Evolutionary conservation across 2,329 filamentous ascomycete genomes (phyloP), one percentile per base, ranked within the genome.

Genomic region (Ascochyta clinopodiicola): DNA sequence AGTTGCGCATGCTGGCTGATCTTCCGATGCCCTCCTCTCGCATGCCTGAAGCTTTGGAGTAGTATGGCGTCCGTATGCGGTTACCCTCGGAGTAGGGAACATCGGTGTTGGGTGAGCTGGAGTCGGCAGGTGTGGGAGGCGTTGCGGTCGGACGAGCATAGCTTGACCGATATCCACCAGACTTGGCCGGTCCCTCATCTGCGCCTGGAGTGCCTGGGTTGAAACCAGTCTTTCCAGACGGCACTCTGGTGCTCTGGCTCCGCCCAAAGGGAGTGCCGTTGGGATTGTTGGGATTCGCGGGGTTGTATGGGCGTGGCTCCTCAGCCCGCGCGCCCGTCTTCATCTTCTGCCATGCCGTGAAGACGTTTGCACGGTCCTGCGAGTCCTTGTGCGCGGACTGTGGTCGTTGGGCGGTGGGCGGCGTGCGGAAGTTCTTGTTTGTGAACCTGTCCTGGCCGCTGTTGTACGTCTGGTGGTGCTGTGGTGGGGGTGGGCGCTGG

Each of bases 161-260:
- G 56, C 68, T 69, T 9, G 68, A 65, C 37, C 72, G 69, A n/a
- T 82, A 79, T 2, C 81, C 81, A 34, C 52, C 52, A 12, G 80
- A 81, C 54, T 80, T 79, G 21, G 84, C 84, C 68, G 83, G 83
- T 32, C 82, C 79, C 62, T 87, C 85, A 64, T 87, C 85, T 32
- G 80, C 83, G n/a, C 82, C 84, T 29, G 83, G 79, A 6, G 79
- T 79, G n/a, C 79, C 79, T 19, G 85, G 84, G 51, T 85, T 82
- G 65, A 86, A 88, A 4, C 84, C 85, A 39, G 78, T 75, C 67
- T 79, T 84, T 62, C 78, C 81, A 62, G 79, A 83, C 34, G 82
- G 82, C 3, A 79, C 75, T 46, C 73, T 69, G 3, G 74, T 72
- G 45, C 74, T 77, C 38, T 74, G 71, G 44, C 69, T 78, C 19